Base-by-base conservation (phyloP, 495 filamentous ascomycete genomes). In the Letharia lupina region DNA sequence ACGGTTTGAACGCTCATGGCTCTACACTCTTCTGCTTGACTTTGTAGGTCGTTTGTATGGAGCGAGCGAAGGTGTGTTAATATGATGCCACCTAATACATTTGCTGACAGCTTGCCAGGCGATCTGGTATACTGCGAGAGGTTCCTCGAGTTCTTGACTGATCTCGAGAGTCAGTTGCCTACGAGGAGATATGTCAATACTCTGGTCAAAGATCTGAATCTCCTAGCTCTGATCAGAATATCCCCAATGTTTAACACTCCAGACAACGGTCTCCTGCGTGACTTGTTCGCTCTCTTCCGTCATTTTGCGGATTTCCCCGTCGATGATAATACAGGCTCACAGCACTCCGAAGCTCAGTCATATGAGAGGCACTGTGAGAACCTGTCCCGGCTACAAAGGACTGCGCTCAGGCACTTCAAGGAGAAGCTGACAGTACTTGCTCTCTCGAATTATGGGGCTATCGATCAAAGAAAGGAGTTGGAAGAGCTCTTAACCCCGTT, bases 101-200 rank as follows among this genome's bases (percentile, higher is more conserved):
- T 33, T 16, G 33, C 41, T 65, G 18, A 65, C 56, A 39, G n/a
- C 8, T 28, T 15, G 11, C 61, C 75, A 73, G 90, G 91, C 50
- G 86, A 90, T 65, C 70, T 93, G 37, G 77, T 84, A 10, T 98
- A 98, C 74, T 96, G 93, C 73, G 93, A 98, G 76, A 83, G 93
- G 23, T 94, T 98, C 71, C 73, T 98, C 35, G 94, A 99, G 74
- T 86, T 98, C 35, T 77, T 98, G 67, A 88, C 89, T 5, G 94
- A 99, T 73, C 78, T 99, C 31, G 84, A 93, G 74, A 96, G 93
- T 71, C 94, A 99, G 73, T 80, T 97, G 52, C 94, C 94, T 23
- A 99, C 94, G 7, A 83, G 94, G 70, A 85, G 95, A 75, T 96
- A 97, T 71, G 90, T 95, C 71, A 98, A 96, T 74, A 87, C 90